A percentile compares a stretch with the other conserved stretches of the same genome.
Conservation (phyloP, 2,329 filamentous ascomycete species). For the Emericellopsis atlantica region DNA sequence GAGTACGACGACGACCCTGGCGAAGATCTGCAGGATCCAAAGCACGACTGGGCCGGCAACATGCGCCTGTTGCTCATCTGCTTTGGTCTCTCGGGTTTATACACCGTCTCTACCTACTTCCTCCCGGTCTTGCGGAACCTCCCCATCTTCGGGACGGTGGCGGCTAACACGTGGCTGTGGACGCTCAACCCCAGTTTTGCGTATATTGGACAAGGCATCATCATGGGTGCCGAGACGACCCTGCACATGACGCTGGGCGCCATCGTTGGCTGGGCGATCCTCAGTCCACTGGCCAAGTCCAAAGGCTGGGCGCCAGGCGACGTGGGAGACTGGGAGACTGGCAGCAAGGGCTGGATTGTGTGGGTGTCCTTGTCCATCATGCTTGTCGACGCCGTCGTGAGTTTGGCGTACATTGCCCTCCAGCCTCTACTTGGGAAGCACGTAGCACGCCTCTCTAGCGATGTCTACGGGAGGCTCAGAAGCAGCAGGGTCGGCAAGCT, state of each 20-base stretch:
- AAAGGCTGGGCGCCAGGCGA: slow-evolving; percentile 82
- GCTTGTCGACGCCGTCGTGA: slow-evolving; percentile 86
- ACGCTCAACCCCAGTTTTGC: slow-evolving; percentile 93
- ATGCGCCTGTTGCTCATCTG: slow-evolving; percentile 42
- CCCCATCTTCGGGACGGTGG: slow-evolving; percentile 67
- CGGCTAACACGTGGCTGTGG: slow-evolving; percentile 83
- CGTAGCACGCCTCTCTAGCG: not conserved
- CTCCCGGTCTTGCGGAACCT: slow-evolving; percentile 72
- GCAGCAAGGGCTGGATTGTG: slow-evolving; percentile 97
- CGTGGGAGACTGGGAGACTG: slow-evolving; percentile 78
- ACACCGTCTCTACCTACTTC: slow-evolving; percentile 83
- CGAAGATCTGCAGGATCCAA: slow-evolving; percentile 14
- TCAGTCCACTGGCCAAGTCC: slow-evolving; percentile 79
- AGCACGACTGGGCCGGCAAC: slow-evolving; percentile 28
- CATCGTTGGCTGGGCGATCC: slow-evolving; percentile 75
- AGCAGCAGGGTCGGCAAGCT: slow-evolving; percentile 9
- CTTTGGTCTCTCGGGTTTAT: slow-evolving; percentile 45
- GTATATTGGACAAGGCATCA: slow-evolving; percentile 93
- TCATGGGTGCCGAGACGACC: slow-evolving; percentile 94
- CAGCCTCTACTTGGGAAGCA: slow-evolving; percentile 35
- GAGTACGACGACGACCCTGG: slow-evolving; percentile 15
- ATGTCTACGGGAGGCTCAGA: slow-evolving; percentile 6
- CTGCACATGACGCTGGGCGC: slow-evolving; percentile 92
- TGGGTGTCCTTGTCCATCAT: slow-evolving; percentile 96
- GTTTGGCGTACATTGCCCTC: slow-evolving; percentile 64